Conservation (phyloP, 2,329 filamentous ascomycete species). For the Hymenoscyphus fructigenus region DNA sequence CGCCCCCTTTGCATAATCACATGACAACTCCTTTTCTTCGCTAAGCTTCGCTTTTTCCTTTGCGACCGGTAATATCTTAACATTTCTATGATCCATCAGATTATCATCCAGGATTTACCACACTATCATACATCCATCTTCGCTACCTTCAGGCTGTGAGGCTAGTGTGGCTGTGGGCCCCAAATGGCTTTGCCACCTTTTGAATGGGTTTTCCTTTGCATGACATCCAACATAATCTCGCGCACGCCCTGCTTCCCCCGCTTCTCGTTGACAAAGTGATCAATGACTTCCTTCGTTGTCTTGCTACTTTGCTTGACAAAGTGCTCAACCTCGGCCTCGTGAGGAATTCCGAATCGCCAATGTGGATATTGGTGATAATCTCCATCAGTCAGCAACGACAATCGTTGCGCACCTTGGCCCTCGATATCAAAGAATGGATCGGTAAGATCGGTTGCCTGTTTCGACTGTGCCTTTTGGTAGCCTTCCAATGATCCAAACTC, state of each 20-base stretch:
- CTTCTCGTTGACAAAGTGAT: constrained; percentile 59
- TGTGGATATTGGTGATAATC: constrained; percentile 76
- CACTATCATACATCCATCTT: constrained; percentile 20
- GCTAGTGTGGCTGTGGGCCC: constrained; percentile 13
- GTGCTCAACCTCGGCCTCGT: constrained; percentile 59
- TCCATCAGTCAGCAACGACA: constrained; percentile 61
- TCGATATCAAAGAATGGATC: constrained; percentile 67
- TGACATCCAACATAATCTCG: constrained; percentile 67
- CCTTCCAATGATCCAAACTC: constrained; percentile 70
- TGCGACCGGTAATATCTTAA: constrained; percentile 25
- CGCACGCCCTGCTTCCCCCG: constrained; percentile 67
- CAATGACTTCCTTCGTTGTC: constrained; percentile 58
- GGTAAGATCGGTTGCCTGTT: constrained; percentile 51
- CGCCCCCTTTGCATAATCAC: constrained; percentile 23
- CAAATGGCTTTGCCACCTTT: constrained; percentile 40
- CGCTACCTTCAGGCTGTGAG: neutral
- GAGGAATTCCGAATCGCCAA: constrained; percentile 63
- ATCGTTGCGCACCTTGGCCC: constrained; percentile 36
- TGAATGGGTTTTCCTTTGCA: constrained; percentile 60
- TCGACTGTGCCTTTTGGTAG: constrained; percentile 46
- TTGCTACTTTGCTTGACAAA: constrained; percentile 43
- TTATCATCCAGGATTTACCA: constrained; percentile 18
- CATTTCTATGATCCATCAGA: constrained; percentile 14
- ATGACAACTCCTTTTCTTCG: constrained; percentile 25
- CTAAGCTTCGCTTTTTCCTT: constrained; percentile 16